Percentiles rank a stretch among this genome's conserved stretches.
Conservation (phyloP, 2,329 filamentous ascomycete species). For the Fusarium neocosmosporiellum region DNA sequence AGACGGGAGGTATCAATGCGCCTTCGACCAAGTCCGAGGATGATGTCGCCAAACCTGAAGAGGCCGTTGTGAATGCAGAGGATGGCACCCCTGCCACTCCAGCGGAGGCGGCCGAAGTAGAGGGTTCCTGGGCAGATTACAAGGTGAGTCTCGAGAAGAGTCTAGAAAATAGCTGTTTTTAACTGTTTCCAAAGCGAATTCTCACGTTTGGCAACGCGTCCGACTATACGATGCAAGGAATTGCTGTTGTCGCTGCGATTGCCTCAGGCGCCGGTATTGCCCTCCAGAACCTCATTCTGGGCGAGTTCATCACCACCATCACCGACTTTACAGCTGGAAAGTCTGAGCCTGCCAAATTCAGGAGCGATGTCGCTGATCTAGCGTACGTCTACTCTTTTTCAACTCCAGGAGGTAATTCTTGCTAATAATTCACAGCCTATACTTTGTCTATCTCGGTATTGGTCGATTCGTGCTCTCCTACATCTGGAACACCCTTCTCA, state of each 20-base stretch:
- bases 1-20: slow-evolving; percentile 13
- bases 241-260: slow-evolving; percentile 48
- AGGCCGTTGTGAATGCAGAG: slow-evolving; percentile 11
- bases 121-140: slow-evolving; percentile 37
- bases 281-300: slow-evolving; percentile 54
- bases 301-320: slow-evolving; percentile 51
- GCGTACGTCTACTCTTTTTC: slow-evolving; percentile 48
- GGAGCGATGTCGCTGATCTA: slow-evolving; percentile 45
- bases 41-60: slow-evolving; percentile 2
- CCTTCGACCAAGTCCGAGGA: slow-evolving; percentile 8
- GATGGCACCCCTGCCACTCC: slow-evolving; percentile 3
- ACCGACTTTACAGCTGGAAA: slow-evolving; percentile 46
- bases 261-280: slow-evolving; percentile 53
- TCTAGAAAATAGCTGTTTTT: neutral
- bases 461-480: slow-evolving; percentile 64
- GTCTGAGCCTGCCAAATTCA: slow-evolving; percentile 43
- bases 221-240: slow-evolving; percentile 44
- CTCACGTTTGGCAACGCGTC: slow-evolving; percentile 44
- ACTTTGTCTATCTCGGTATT: slow-evolving; percentile 69
- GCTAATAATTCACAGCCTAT: slow-evolving; percentile 53
- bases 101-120: slow-evolving; percentile 24
- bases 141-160: slow-evolving; percentile 20
- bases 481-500: slow-evolving; percentile 56
- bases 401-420: slow-evolving; percentile 40
- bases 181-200: slow-evolving; percentile 44